Percentiles rank a stretch among this genome's conserved stretches.
Conservation (phyloP, 139 green algal genomes). For the Spirogloea muscicola region DNA sequence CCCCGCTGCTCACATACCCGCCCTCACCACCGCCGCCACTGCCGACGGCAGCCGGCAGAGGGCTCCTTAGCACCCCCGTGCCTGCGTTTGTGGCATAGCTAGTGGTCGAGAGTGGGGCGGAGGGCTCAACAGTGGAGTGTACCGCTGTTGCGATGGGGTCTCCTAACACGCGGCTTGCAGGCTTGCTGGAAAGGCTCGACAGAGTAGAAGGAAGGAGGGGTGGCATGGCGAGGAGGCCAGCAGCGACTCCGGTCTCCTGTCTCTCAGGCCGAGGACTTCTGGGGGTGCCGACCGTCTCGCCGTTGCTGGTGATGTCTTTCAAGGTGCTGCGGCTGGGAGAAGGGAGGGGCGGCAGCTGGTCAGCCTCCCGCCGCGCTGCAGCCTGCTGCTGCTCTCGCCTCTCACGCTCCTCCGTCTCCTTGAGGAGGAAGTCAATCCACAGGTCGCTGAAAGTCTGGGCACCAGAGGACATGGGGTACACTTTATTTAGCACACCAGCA, state of each 20-base stretch:
- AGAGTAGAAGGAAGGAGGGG: not conserved
- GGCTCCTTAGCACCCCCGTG: not conserved
- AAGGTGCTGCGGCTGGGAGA: not conserved
- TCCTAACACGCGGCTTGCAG: not conserved
- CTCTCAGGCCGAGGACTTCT: slow-evolving; percentile 3
- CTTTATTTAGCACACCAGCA: not conserved
- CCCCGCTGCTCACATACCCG: slow-evolving; percentile 3
- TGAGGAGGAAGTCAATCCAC: slow-evolving; percentile 39
- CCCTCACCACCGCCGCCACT: too few relatives aligned
- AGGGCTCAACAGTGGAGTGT: not conserved
- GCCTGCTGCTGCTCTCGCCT: too few relatives aligned
- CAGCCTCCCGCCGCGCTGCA: too few relatives aligned
- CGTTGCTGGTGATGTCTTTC: not conserved
- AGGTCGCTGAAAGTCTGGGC: slow-evolving; percentile 29
- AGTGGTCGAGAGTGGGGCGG: not conserved
- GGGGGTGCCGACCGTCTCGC: not conserved
- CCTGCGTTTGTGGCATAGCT: slow-evolving; percentile 1
- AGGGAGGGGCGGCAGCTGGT: not conserved
- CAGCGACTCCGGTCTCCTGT: not conserved
- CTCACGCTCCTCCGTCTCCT: slow-evolving; percentile 25
- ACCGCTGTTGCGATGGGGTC: not conserved
- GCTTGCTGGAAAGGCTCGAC: not conserved
- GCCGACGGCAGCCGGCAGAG: too few relatives aligned
- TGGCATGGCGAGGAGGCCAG: not conserved
- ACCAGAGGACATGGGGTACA: not conserved